Percentiles rank a stretch among this genome's conserved stretches.
Evolutionary conservation across 2,329 filamentous ascomycete species (phyloP).

Genomic region (Exophiala oligosperma): DNA sequence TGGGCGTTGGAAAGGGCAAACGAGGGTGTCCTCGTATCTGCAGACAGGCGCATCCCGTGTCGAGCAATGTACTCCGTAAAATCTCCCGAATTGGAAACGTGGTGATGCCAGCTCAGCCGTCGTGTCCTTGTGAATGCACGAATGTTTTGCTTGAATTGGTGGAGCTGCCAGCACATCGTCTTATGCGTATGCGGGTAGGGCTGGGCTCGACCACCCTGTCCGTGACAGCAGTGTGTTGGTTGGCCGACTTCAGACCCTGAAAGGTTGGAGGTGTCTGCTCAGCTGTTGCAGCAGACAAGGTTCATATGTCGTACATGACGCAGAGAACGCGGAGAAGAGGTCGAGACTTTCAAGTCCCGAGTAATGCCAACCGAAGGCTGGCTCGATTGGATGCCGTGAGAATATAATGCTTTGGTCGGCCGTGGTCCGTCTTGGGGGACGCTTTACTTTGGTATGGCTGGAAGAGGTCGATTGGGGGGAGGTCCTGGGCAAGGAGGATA

Average conservation of each 20-base stretch:
- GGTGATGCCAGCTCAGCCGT: not conserved
- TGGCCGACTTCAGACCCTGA: slow-evolving; percentile 2
- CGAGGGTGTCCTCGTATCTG: not conserved
- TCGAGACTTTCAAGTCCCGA: not conserved
- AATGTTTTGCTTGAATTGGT: slow-evolving; percentile 21
- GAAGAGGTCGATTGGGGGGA: slow-evolving; percentile 34
- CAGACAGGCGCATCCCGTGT: not conserved
- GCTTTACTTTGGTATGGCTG: slow-evolving; percentile 31
- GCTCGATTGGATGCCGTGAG: not conserved
- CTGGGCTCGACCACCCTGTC: not conserved
- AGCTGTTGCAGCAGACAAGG: slow-evolving; percentile 9
- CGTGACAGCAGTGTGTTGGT: not conserved
- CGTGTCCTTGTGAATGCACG: slow-evolving; percentile 11
- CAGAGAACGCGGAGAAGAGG: not conserved
- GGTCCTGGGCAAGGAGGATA: slow-evolving; percentile 36
- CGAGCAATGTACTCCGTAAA: not conserved
- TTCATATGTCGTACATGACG: slow-evolving; percentile 14
- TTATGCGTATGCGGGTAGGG: slow-evolving; percentile 4
- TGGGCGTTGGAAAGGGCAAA: not conserved
- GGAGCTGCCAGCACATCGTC: slow-evolving; percentile 22
- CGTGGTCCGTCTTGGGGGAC: not conserved
- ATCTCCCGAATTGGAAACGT: slow-evolving; percentile 3
- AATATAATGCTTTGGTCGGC: not conserved
- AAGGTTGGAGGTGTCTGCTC: not conserved
- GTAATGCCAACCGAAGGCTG: not conserved